Evolutionary conservation across 116 monocot species (phyloP), one percentile per base, ranked within the genome.

Genomic region (Iris pallida): DNA sequence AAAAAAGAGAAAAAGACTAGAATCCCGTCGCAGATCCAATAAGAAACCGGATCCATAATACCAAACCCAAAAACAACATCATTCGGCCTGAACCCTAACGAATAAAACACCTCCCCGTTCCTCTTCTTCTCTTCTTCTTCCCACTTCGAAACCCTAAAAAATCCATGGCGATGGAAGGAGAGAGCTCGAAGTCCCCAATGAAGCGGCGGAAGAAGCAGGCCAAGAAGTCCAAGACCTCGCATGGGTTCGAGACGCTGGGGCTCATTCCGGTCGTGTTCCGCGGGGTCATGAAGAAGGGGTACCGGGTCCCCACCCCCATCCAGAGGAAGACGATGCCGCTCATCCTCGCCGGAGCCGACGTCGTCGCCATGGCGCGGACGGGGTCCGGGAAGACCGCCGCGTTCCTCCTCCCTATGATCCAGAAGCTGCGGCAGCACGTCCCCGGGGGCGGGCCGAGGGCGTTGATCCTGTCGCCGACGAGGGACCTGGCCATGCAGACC

Each of bases 321-420:
- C 95, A 95, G 86, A 75, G 95, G 11, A 89, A 86, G 80, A 76
- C 91, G 14, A 95, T 95, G 79, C 95, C 95, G 7, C 69, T 84
- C 18, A 89, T 95, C 61, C 88, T 95, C 46, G 57, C 91, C 47
- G 95, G 91, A n/a, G 69, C 70, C 11, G 95, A 91, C 63, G 88
- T 90, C 20, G 95, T 91, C 46, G 95, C 95, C 68, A 95, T 95
- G 95, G 95, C 95, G 11, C 81, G 88, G 5, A 95, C 91, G 6
- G 95, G 91, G 0, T 95, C 95, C 14, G 95, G 95, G 13, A 95
- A 95, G 86, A 95, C 95, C 7, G 91, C 95, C 11, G 95, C 95
- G 2, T 95, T 93, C 65, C 76, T 92, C 56, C 49, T 92, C 5
- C 92, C 89, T 14, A 92, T 92, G 92, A 71, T 92, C 5, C 89